These are phyloP conservation scores for Penium margaritaceum DNA, from an alignment of 139 green algal species.

Conservation along the genomic window DNA sequence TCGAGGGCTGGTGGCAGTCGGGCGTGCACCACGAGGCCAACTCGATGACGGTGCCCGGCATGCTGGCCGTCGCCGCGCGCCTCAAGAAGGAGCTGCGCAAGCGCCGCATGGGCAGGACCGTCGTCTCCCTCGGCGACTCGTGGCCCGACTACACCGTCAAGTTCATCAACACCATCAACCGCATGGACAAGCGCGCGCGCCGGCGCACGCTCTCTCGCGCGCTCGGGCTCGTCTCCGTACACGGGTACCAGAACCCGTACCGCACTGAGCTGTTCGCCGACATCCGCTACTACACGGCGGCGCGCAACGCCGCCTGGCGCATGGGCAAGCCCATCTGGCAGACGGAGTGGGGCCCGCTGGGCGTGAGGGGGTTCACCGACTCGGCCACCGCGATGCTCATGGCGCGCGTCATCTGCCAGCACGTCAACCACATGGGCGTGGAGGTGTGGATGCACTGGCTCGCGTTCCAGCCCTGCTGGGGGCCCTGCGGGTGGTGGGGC, in stretches of 20 bases:
- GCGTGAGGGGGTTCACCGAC: neutral
- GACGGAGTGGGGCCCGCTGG: conserved; percentile 38
- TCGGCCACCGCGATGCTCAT: conserved; percentile 25
- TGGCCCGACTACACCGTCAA: neutral
- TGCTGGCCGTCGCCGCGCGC: neutral
- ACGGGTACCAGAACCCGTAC: conserved; percentile 1
- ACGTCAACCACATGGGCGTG: conserved; percentile 38
- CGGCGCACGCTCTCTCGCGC: neutral
- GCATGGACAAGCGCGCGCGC: neutral
- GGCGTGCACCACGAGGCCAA: conserved; percentile 46
- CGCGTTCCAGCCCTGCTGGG: conserved; percentile 23
- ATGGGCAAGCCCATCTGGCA: conserved; percentile 44
- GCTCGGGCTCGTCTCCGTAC: neutral
- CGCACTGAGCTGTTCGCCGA: neutral
- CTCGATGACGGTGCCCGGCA: neutral
- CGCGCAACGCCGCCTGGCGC: conserved; percentile 7
- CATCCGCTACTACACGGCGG: neutral
- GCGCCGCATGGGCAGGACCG: neutral
- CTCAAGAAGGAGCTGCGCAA: neutral
- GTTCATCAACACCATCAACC: neutral
- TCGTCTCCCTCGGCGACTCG: neutral
- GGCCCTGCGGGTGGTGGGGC: neutral
- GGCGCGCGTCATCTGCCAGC: conserved; percentile 13
- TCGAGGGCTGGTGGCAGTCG: conserved; percentile 29
- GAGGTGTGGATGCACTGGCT: conserved; percentile 46